Conservation (phyloP, 2,329 filamentous ascomycete species). For the Ophiostoma himal-ulmi region DNA sequence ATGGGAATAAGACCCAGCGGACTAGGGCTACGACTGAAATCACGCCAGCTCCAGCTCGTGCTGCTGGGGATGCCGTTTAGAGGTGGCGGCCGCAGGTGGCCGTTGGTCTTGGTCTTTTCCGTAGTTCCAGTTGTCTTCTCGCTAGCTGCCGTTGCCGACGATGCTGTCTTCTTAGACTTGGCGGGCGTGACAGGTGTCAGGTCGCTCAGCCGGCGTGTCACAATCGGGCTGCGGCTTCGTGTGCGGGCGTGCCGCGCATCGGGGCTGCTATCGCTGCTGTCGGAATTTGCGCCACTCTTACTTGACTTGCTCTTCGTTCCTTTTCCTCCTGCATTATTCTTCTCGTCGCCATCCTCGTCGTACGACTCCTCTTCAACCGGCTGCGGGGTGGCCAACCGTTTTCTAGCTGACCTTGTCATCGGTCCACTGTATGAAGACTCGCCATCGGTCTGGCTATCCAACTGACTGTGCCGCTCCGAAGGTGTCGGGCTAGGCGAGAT, state of each 20-base stretch:
- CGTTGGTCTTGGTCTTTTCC: conserved; percentile 41
- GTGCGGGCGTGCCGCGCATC: conserved; percentile 59
- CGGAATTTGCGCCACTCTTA: conserved; percentile 18
- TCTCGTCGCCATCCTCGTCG: conserved; percentile 36
- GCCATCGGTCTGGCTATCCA: conserved; percentile 5
- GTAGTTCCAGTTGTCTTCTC: conserved; percentile 28
- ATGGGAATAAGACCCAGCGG: conserved; percentile 93
- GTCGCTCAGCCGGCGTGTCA: conserved; percentile 45
- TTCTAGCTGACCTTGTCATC: conserved; percentile 66
- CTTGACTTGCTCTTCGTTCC: background rate
- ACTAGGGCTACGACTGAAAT: conserved; percentile 85
- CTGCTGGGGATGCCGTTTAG: conserved; percentile 35
- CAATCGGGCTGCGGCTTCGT: conserved; percentile 64
- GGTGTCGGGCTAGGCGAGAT: conserved; percentile 82
- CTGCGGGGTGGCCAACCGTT: conserved; percentile 48
- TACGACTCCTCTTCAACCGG: conserved; percentile 55
- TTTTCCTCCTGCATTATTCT: background rate
- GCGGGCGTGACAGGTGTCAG: conserved; percentile 43
- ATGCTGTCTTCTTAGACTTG: conserved; percentile 29
- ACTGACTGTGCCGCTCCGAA: conserved; percentile 50
- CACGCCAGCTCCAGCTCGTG: conserved; percentile 69
- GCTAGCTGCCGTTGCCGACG: background rate
- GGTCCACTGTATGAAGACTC: conserved; percentile 62
- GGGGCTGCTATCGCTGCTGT: conserved; percentile 33
- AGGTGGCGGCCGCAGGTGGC: conserved; percentile 64